phyloP scores from a whole-genome alignment of 2,329 filamentous ascomycete genomes.

The Verticillium albo-atrum region DNA sequence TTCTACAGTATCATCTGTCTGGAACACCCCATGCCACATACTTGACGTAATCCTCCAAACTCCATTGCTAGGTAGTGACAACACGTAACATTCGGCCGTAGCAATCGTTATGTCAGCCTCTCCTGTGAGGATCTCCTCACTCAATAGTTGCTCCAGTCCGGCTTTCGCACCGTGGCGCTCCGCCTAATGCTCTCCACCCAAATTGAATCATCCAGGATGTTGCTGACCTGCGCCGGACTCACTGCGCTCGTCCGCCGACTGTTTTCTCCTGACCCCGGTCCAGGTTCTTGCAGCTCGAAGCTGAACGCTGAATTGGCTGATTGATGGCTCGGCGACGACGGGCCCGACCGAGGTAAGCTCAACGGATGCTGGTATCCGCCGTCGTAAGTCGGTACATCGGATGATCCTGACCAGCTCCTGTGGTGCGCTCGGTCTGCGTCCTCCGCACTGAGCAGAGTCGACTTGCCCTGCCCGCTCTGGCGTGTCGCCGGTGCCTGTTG shows the following conservation, averaged over 20 bases:
- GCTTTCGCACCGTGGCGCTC: conserved; percentile 67
- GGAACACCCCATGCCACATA: background rate
- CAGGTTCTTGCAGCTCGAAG: conserved; percentile 50
- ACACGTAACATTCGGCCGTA: background rate
- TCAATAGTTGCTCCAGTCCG: conserved; percentile 17
- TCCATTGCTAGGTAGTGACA: background rate
- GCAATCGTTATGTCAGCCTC: background rate
- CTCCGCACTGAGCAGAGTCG: conserved; percentile 29
- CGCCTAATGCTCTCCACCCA: conserved; percentile 92
- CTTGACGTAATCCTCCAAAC: background rate
- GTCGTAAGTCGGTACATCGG: conserved; percentile 14
- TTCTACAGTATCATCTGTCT: background rate
- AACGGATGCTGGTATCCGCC: conserved; percentile 43
- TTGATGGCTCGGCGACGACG: conserved; percentile 33
- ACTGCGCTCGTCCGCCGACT: conserved; percentile 65
- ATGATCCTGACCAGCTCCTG: conserved; percentile 37
- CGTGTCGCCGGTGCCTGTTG: conserved; percentile 12
- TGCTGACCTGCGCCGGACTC: conserved; percentile 72
- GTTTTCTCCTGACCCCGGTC: conserved; percentile 29
- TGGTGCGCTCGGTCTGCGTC: conserved; percentile 29
- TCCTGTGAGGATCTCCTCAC: background rate
- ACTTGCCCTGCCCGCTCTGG: conserved; percentile 20
- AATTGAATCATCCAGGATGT: conserved; percentile 81
- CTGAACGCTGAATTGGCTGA: conserved; percentile 51
- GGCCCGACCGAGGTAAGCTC: conserved; percentile 45